Evolutionary conservation across 768 basidiomycete genomes (phyloP).

Genomic region (Psilocybe subaeruginosa): DNA sequence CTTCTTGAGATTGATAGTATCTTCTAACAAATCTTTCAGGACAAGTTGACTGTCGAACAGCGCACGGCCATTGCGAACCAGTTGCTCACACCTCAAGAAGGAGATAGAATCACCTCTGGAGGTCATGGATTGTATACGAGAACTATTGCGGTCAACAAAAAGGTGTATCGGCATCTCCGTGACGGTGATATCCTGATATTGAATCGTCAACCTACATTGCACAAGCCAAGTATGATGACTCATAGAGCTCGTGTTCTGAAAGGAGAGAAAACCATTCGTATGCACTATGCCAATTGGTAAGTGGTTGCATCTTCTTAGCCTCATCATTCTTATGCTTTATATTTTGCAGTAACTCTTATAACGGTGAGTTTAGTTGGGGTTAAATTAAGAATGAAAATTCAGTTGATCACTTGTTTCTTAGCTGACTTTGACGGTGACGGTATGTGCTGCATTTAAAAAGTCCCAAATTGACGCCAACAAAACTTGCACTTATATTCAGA

Average conservation of each 20-base stretch:
- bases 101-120: conserved; percentile 49
- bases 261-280: conserved; percentile 98
- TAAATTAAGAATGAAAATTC: not conserved
- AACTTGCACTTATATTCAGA: conserved; percentile 46
- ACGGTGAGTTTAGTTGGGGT: conserved; percentile 57
- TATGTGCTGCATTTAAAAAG: conserved; percentile 14
- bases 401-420: not conserved
- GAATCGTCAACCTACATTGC: conserved; percentile 97
- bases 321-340: conserved; percentile 15
- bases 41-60: conserved; percentile 84
- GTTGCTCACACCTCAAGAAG: conserved; percentile 88
- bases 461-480: not conserved
- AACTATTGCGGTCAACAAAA: conserved; percentile 88
- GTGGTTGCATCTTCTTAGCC: conserved; percentile 26
- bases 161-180: conserved; percentile 92
- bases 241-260: conserved; percentile 90
- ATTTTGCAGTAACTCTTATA: conserved; percentile 87
- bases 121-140: conserved; percentile 71
- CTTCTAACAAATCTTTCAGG: conserved; percentile 46
- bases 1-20: not conserved
- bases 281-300: conserved; percentile 99
- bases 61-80: conserved; percentile 95
- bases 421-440: conserved; percentile 38
- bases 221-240: conserved; percentile 99
- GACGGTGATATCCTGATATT: conserved; percentile 96